Base-by-base conservation (phyloP, 148 eudicot genomes). In the Agrostemma githago region DNA sequence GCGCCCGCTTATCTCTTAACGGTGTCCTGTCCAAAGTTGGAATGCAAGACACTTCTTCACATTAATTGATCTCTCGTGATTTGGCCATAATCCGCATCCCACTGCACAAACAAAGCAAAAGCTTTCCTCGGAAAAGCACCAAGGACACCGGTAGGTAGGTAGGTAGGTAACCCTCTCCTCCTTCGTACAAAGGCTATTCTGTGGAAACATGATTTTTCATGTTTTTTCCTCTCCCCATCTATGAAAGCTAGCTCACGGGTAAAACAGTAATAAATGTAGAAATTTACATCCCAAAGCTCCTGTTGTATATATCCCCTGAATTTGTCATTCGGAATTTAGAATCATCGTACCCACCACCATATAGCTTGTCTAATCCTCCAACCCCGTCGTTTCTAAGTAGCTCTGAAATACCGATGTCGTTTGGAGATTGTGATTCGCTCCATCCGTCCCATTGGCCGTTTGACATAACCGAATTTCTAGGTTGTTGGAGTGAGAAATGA, bases 371-470 rank as follows among this genome's bases (percentile, higher is more conserved):
- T 43, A 84, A 85, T 17, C 96, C 90, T 17, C 96, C 90, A 71
- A 84, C 57, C 77, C 85, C 81, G 72, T 89, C 92, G 71, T 86
- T 87, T 78, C 92, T 82, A 80, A 88, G 85, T 76, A 84, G 78
- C 74, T 89, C 90, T 60, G 81, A 77, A 34, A 80, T 69, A 58
- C 86, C 86, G 62, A 82, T 77, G 68, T 88, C 90, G 77, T 80
- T 84, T 21, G 84, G 82, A 51, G 48, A 77, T 56, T 80, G 84
- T 61, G 37, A 59, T 48, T 85, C 88, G 66, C 76, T 87, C 84
- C 84, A 71, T 74, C 81, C 78, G 83, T 95, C 88, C 96, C 92
- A 89, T 67, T 89, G 94, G 26, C 89, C 89, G 83, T 88, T 92
- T 62, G 94, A 77, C 77, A 75, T 75, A 21, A 79, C 70, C 44